Evolutionary conservation across 805 yeast species (phyloP).

Genomic region (Blastobotrys attinorum): DNA sequence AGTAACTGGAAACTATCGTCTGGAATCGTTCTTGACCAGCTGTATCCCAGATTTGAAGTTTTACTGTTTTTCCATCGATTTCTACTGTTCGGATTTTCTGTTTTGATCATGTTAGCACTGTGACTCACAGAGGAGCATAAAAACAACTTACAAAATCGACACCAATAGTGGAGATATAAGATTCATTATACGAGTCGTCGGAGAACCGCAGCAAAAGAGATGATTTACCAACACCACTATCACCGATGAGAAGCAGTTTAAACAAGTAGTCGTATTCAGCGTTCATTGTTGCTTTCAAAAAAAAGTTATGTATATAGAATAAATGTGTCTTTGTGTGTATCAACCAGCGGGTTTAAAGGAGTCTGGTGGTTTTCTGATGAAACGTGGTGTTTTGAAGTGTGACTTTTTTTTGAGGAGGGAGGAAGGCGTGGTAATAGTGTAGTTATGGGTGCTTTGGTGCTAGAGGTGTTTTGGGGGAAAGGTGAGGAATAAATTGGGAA

Average conservation of each 20-base stretch:
- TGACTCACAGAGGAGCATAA: background rate
- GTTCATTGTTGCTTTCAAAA: no score
- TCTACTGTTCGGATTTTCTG: conserved; percentile 51
- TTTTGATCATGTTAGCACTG: background rate
- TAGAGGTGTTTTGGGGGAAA: no score
- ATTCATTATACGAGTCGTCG: conserved; percentile 94
- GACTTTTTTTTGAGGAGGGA: no score
- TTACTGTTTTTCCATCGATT: conserved; percentile 93
- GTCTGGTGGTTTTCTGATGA: no score
- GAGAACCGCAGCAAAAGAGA: conserved; percentile 92
- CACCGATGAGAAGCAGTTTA: conserved; percentile 91
- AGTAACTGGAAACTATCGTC: conserved; percentile 94
- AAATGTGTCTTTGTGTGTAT: no score
- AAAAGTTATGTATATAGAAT: no score
- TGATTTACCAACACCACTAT: conserved; percentile 97
- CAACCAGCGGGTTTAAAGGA: no score
- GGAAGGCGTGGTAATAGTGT: no score
- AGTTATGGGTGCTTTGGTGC: no score
- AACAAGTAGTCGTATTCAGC: conserved; percentile 95
- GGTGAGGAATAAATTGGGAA: no score
- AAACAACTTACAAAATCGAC: conserved; percentile 60
- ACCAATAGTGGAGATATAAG: conserved; percentile 95
- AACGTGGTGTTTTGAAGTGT: no score
- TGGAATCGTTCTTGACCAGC: conserved; percentile 99
- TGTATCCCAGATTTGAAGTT: conserved; percentile 98